Evolutionary conservation across 169 alveolate genomes (phyloP).

Genomic region (Condylostoma magnum): DNA sequence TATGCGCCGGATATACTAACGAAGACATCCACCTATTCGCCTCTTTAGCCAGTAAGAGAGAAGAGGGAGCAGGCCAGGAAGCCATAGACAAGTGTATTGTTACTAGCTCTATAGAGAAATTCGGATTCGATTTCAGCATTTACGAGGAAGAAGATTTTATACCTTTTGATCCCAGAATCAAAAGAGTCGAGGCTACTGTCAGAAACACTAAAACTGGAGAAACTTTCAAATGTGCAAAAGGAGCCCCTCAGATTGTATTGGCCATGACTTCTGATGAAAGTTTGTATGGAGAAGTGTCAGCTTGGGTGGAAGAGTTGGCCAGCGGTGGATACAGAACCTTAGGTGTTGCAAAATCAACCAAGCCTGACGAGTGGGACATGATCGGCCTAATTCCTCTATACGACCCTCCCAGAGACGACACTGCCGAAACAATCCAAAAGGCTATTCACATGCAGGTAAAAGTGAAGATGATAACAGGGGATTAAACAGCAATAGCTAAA

Average conservation of each 20-base stretch:
- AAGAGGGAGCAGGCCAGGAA: slow-evolving; percentile 27
- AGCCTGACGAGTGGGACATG: slow-evolving; percentile 36
- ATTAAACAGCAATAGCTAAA: slow-evolving; percentile 70
- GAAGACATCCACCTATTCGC: slow-evolving; percentile 41
- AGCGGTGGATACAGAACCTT: slow-evolving; percentile 24
- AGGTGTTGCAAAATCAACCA: slow-evolving; percentile 28
- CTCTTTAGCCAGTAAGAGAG: slow-evolving; percentile 37
- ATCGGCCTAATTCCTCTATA: slow-evolving; percentile 44
- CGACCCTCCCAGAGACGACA: slow-evolving; percentile 64
- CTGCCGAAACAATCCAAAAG: slow-evolving; percentile 62
- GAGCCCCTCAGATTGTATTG: slow-evolving; percentile 60
- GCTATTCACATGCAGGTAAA: slow-evolving; percentile 62
- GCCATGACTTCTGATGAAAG: slow-evolving; percentile 39
- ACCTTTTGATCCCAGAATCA: slow-evolving; percentile 63
- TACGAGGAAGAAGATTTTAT: slow-evolving; percentile 40
- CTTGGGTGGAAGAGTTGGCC: slow-evolving; percentile 29
- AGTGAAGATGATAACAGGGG: slow-evolving; percentile 67
- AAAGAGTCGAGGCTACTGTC: slow-evolving; percentile 52
- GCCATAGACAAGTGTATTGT: neutral
- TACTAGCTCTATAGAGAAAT: neutral
- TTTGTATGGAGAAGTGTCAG: slow-evolving; percentile 17
- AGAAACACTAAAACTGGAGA: slow-evolving; percentile 30
- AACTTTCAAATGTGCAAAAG: slow-evolving; percentile 37
- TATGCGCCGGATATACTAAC: slow-evolving; percentile 8
- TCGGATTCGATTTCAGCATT: neutral